phyloP scores from a whole-genome alignment of 257 asterid genomes.

The Cordia subcordata region DNA sequence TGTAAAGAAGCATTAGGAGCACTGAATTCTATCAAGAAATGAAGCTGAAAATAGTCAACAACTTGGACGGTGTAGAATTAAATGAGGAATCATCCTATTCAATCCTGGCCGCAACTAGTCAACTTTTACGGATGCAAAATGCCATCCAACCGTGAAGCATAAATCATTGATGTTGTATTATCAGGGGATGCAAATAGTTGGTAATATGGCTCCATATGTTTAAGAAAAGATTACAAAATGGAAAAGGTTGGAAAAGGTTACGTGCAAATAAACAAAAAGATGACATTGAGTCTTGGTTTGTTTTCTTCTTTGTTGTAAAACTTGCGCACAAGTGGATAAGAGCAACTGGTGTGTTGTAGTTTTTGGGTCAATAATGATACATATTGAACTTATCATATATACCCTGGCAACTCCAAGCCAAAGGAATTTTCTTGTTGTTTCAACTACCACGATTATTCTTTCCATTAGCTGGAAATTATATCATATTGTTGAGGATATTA shows the following conservation, averaged over 20 bases:
- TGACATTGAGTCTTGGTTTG: neutral
- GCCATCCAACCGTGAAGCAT: neutral
- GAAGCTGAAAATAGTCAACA: no score
- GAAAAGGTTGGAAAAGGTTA: neutral
- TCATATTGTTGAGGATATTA: no score
- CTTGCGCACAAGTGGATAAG: constrained; percentile 29
- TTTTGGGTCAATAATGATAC: constrained; percentile 1
- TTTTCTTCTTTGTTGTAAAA: constrained; percentile 19
- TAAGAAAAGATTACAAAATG: neutral
- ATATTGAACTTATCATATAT: no score
- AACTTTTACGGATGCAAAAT: constrained; percentile 10
- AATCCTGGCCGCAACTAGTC: neutral
- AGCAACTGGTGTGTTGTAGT: constrained; percentile 24
- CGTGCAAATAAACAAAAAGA: neutral
- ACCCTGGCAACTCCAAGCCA: neutral
- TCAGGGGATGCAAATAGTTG: constrained; percentile 1
- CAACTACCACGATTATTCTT: neutral
- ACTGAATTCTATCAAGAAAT: neutral
- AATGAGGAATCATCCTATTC: neutral
- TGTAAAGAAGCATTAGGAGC: no score
- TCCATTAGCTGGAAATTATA: no score
- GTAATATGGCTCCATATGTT: constrained; percentile 1
- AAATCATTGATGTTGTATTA: constrained; percentile 11
- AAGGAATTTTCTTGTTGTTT: neutral
- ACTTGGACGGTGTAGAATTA: neutral